Evolutionary conservation across 768 basidiomycete genomes (phyloP), one percentile per base, ranked within the genome.

Genomic region (Trametes cinnabarina): DNA sequence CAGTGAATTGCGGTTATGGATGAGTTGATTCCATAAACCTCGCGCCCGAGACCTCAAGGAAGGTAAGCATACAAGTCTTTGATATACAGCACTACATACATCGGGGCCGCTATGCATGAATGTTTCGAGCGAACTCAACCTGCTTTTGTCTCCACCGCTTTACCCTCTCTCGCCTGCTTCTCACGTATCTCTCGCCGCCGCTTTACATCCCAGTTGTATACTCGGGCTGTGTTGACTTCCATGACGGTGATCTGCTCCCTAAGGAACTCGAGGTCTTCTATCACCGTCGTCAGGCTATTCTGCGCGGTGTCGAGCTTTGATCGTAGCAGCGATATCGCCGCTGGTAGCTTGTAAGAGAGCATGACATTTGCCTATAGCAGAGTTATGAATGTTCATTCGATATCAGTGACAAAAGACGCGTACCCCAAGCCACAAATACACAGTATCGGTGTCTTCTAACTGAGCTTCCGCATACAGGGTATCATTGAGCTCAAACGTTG

Each of bases 151-250:
- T 57, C 58, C 37, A 26, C 32, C 5, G 37, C 37, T 25, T 51
- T 40, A 1, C 56, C 59, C 23, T 64, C 64, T 26, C 34, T 47
- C 14, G 65, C 77, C 50, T 78, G 80, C 53, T 67, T 68, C 63
- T 73, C 70, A 57, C 83, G 72, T 63, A 72, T 72, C 46, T 87
- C 87, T 70, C 91, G 74, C 70, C 93, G 77, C 63, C 87, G 74
- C 69, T 92, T 92, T 26, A 96, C 93, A 69, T 96, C 94, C 89
- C 90, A 95, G 69, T 98, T 99, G 70, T 96, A 98, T 51, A 96
- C 88, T 35, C 96, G 79, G 5, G 96, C 96, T 12, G 92, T 94
- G 69, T 98, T 98, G 39, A 85, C 84, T 69, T 99, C 95, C 91
- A 98, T 97, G 10, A 97, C 84, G 4, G 97, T 98, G 51, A 94